phyloP scores from a whole-genome alignment of 2,329 filamentous ascomycete species.

The Neonectria hederae region DNA sequence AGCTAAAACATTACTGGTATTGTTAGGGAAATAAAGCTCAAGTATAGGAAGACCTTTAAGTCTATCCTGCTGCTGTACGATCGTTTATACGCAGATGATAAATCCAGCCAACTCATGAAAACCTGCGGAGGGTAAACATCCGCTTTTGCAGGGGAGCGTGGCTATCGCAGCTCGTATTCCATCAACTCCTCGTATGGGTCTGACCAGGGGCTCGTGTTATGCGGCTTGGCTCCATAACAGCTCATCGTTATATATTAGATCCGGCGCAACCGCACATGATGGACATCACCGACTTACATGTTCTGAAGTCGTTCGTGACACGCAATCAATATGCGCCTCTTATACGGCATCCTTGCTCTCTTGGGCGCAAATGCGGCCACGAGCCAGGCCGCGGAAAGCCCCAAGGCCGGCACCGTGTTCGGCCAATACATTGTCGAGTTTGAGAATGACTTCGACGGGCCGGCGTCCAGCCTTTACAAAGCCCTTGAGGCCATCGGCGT shows the following conservation, averaged over 20 bases:
- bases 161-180: neutral
- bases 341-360: neutral
- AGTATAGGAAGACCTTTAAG: neutral
- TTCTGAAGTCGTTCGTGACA: too few species aligned
- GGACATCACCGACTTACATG: neutral
- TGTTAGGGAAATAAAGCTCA: neutral
- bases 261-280: neutral
- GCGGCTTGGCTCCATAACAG: neutral
- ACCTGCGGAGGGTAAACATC: neutral
- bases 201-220: neutral
- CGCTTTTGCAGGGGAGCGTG: neutral
- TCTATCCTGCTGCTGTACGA: too few species aligned
- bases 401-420: neutral
- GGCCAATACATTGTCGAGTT: slow-evolving; percentile 8
- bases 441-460: neutral
- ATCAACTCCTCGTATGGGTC: neutral
- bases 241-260: neutral
- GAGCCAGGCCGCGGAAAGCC: neutral
- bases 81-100: neutral
- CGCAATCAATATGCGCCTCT: neutral
- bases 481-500: slow-evolving; percentile 3
- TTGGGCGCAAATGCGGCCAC: neutral
- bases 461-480: neutral
- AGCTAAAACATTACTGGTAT: neutral
- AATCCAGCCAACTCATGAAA: neutral